Evolutionary conservation across 257 asterid species (phyloP).

Genomic region (Scutellaria baicalensis): DNA sequence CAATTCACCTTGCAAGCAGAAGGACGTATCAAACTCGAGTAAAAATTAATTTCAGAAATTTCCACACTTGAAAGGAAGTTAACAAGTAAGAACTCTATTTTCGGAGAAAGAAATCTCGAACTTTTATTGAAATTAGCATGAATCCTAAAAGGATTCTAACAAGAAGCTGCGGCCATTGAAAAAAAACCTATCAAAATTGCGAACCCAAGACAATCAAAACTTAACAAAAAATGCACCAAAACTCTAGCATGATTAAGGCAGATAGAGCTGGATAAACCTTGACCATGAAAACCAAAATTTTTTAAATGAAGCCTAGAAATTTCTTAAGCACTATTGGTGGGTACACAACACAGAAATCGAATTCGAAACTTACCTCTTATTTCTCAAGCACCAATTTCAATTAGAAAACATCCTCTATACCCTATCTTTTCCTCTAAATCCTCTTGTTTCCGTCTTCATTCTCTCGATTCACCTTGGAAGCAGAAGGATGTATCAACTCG

Average conservation of each 20-base stretch:
- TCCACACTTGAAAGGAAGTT: constrained; percentile 34
- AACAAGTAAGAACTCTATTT: constrained; percentile 23
- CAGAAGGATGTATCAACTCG: no score
- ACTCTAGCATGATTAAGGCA: neutral
- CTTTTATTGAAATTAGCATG: constrained; percentile 26
- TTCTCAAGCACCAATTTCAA: no score
- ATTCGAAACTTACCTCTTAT: no score
- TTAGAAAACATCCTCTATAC: no score
- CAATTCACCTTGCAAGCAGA: constrained; percentile 34
- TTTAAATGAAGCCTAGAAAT: no score
- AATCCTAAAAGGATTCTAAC: constrained; percentile 33
- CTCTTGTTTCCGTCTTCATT: no score
- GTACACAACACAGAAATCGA: no score
- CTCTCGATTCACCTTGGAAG: no score
- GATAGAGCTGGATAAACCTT: neutral
- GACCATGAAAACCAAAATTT: no score
- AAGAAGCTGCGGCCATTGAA: constrained; percentile 46
- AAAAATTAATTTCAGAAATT: constrained; percentile 26
- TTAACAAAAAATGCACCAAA: neutral
- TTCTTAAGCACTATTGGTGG: no score
- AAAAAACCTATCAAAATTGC: neutral
- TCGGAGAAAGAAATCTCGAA: constrained; percentile 30
- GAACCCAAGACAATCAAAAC: neutral
- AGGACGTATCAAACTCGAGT: constrained; percentile 23
- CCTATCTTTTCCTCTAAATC: no score